Evolutionary conservation across 371 early-diverging fungal genomes (phyloP).

Genomic region (Actinomortierella ambigua): DNA sequence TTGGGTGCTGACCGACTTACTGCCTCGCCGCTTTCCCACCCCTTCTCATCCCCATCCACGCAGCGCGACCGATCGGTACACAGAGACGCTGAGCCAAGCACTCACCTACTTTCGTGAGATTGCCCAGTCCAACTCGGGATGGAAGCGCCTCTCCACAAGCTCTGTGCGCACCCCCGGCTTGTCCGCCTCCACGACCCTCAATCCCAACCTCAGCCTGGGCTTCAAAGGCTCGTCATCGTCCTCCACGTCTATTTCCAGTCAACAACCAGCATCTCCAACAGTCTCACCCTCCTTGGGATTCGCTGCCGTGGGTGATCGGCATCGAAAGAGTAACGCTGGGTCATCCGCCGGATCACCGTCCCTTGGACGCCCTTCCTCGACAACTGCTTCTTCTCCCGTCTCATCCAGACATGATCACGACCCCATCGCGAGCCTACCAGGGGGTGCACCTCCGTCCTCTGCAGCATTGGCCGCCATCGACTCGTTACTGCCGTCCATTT

Average conservation of each 20-base stretch:
- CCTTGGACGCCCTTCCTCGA: too few relatives aligned
- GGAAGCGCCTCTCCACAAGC: constrained; percentile 40
- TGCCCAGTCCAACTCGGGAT: constrained; percentile 43
- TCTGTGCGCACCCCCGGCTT: constrained; percentile 18
- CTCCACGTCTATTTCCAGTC: too few relatives aligned
- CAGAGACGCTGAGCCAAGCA: constrained; percentile 43
- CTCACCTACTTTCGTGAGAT: constrained; percentile 39
- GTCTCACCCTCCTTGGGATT: too few relatives aligned
- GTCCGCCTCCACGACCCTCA: too few relatives aligned
- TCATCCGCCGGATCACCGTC: too few relatives aligned
- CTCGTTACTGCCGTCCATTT: constrained; percentile 33
- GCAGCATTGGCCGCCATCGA: constrained; percentile 45
- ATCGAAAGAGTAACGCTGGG: too few relatives aligned
- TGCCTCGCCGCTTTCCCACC: background rate
- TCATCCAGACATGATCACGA: constrained; percentile 18
- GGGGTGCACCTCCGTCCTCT: constrained; percentile 26
- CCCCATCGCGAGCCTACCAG: constrained; percentile 12
- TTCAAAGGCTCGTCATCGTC: too few relatives aligned
- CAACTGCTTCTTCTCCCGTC: too few relatives aligned
- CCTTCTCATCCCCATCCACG: background rate
- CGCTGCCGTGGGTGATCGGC: too few relatives aligned
- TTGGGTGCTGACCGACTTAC: too few relatives aligned
- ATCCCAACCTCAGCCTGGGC: too few relatives aligned
- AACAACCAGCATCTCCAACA: too few relatives aligned
- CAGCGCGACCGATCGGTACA: constrained; percentile 43